Evolutionary conservation across 2,329 filamentous ascomycete genomes (phyloP).

Genomic region (Arthroderma sp.): DNA sequence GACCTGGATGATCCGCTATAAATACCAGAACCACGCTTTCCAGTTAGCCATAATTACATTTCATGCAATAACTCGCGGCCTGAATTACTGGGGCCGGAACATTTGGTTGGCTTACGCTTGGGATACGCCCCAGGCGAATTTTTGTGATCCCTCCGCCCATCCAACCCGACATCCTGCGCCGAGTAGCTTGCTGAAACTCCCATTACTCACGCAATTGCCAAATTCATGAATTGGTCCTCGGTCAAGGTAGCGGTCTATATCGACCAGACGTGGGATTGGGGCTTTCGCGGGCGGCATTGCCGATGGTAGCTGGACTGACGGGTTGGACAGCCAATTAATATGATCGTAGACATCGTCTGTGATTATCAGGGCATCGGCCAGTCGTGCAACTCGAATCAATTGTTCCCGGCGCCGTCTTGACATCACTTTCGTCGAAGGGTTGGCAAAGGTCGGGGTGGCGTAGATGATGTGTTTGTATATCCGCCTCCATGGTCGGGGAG

Average conservation of each 20-base stretch:
- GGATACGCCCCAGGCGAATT: conserved; percentile 45
- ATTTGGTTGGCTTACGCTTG: conserved; percentile 38
- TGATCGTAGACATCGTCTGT: conserved; percentile 92
- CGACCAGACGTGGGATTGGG: conserved; percentile 58
- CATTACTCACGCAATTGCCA: conserved; percentile 73
- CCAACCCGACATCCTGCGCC: conserved; percentile 72
- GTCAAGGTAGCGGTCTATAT: conserved; percentile 59
- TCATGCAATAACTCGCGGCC: too few species aligned
- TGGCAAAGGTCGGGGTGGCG: conserved; percentile 74
- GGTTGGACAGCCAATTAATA: conserved; percentile 56
- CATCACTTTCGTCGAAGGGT: conserved; percentile 78
- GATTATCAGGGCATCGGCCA: conserved; percentile 69
- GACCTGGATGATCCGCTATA: conserved; percentile 43
- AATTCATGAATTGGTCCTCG: conserved; percentile 50
- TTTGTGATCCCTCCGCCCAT: conserved; percentile 66
- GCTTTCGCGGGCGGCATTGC: conserved; percentile 5
- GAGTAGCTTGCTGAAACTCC: conserved; percentile 77
- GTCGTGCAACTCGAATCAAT: conserved; percentile 63
- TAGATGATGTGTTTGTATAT: conserved; percentile 83
- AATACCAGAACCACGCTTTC: conserved; percentile 7
- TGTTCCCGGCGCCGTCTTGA: conserved; percentile 50
- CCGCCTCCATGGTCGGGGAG: conserved; percentile 50
- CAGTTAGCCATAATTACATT: neutral
- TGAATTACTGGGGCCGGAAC: conserved; percentile 3
- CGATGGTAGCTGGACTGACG: conserved; percentile 4